Base-by-base conservation (phyloP, 2,329 filamentous ascomycete genomes). In the Madurella fahalii region DNA sequence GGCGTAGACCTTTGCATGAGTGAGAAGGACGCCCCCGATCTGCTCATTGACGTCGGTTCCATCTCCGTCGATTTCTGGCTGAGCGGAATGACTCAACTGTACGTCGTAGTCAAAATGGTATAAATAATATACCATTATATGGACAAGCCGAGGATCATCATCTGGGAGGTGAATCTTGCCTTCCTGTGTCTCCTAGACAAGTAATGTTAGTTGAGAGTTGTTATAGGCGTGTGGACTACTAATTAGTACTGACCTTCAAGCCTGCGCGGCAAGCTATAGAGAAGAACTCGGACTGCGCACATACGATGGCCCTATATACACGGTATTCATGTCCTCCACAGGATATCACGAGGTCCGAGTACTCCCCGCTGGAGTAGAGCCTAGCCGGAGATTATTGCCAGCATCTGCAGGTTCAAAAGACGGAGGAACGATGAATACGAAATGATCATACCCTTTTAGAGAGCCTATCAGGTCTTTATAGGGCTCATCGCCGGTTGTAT, bases 81-180 rank as follows among this genome's bases (percentile, higher is more conserved):
- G 18, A 47, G 11, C 20, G 39, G 18, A 49, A 39, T 52, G n/a
- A 17, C 47, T 42, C 39, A 43, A 15, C 40, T 45, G n/a, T 32
- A 42, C n/a, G 48, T 52, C 48, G 20, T 55, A 51, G 43, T 55
- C 31, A 44, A 51, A 55, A 39, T 55, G 53, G 43, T 52, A 55
- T 18, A 55, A 17, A 44, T 55, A 55, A 44, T 55, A 40, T 48
- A 55, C 43, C 44, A 55, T 55, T 17, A 55, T 50, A 31, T 55
- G 43, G 48, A 51, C 44, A 51, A 55, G 48, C 39, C 43, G 53
- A 44, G 48, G 53, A 17, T 52, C 43, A 44, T 55, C 53, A 34
- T 48, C 53, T 43, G 44, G 53, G 34, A 55, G 53, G 48, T 47
- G 9, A 39, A 55, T 34, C 53, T 45, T 56, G 25, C 49, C 53